phyloP scores from a whole-genome alignment of 139 green algal genomes.

The Gonium pectorale region DNA sequence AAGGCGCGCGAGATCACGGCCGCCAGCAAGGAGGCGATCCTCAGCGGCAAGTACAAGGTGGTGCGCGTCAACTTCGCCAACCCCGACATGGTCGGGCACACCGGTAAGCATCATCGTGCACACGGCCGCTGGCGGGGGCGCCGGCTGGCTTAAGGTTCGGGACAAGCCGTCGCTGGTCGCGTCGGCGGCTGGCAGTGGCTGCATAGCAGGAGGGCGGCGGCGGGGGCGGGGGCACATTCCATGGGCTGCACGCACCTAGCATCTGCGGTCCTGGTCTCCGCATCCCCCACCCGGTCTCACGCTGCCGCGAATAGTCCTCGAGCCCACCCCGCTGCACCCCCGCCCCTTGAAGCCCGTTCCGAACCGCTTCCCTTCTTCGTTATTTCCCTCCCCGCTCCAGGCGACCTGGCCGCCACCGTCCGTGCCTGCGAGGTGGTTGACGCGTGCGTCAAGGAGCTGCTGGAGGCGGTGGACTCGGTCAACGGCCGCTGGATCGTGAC shows the following conservation, averaged over 20 bases:
- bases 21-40: constrained; percentile 89
- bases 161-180: too few species aligned
- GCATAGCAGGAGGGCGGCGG: too few species aligned
- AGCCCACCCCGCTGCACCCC: too few species aligned
- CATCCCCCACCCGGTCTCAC: too few species aligned
- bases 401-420: constrained; percentile 78
- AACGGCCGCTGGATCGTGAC: constrained; percentile 88
- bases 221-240: too few species aligned
- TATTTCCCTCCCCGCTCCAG: constrained; percentile 13
- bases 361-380: not conserved
- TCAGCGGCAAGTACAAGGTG: constrained; percentile 76
- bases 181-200: too few species aligned
- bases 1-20: constrained; percentile 95
- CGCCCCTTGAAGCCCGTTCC: too few species aligned
- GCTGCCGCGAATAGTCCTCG: too few species aligned
- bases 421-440: constrained; percentile 79
- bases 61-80: constrained; percentile 88
- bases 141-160: too few species aligned
- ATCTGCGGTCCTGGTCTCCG: too few species aligned
- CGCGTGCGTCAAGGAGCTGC: constrained; percentile 83
- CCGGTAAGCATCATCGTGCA: constrained; percentile 67
- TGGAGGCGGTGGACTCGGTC: constrained; percentile 62
- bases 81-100: constrained; percentile 94
- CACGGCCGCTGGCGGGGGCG: not conserved
- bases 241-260: too few species aligned